These are phyloP conservation scores for Pseudomonodictys pantanalensis DNA, from an alignment of 495 filamentous ascomycete genomes.

Conservation along the genomic window DNA sequence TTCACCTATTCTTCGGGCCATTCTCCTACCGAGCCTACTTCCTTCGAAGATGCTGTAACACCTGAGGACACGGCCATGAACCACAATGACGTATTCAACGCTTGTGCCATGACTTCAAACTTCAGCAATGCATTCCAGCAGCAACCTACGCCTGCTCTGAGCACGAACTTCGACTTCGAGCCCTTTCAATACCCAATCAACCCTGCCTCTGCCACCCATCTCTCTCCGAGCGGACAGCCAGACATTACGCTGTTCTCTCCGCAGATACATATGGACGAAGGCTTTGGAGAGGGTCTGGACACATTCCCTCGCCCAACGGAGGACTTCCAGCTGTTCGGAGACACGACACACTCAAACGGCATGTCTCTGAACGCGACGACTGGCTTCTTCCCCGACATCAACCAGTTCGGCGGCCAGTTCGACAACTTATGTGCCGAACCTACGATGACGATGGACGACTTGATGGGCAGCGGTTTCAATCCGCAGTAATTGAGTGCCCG, in stretches of 20 bases:
- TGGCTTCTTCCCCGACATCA: conserved; percentile 29
- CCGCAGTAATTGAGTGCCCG: not conserved
- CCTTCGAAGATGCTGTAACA: conserved; percentile 35
- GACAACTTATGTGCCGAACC: conserved; percentile 15
- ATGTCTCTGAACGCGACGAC: not conserved
- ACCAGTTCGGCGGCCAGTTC: conserved; percentile 31
- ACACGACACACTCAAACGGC: not conserved
- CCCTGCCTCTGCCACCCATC: conserved; percentile 12
- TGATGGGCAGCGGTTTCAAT: conserved; percentile 6
- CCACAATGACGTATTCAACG: conserved; percentile 34
- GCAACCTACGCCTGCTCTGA: conserved; percentile 33
- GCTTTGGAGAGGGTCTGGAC: conserved; percentile 21
- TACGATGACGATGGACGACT: conserved; percentile 19
- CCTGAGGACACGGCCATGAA: conserved; percentile 34
- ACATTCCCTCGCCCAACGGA: conserved; percentile 15
- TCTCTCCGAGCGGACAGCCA: conserved; percentile 28
- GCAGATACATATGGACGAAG: conserved; percentile 31
- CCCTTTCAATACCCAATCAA: conserved; percentile 12
- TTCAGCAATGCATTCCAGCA: conserved; percentile 25
- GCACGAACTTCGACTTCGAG: conserved; percentile 21
- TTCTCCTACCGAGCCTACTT: conserved; percentile 30
- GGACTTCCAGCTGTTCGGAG: conserved; percentile 32
- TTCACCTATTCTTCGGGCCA: conserved; percentile 32
- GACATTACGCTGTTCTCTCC: conserved; percentile 33
- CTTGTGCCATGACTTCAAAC: conserved; percentile 21